phyloP scores from a whole-genome alignment of 345 rosid genomes.

The Pelargonium nanum region DNA sequence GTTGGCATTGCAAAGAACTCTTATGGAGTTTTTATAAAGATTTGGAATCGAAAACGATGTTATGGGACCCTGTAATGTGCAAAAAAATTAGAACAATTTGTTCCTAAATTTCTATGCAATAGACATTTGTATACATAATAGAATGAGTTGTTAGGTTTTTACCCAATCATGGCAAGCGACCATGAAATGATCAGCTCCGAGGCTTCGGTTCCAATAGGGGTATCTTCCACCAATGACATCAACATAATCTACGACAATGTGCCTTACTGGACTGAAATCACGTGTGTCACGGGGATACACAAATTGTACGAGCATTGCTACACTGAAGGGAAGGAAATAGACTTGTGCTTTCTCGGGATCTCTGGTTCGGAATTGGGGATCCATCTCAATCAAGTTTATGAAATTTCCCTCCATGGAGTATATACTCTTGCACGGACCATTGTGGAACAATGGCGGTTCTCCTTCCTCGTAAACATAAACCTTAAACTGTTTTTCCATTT shows the following conservation, averaged over 20 bases:
- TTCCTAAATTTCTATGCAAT: not conserved
- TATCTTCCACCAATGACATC: conserved; percentile 42
- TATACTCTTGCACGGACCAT: conserved; percentile 89
- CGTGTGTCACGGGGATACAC: conserved; percentile 58
- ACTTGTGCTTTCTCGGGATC: conserved; percentile 65
- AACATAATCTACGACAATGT: conserved; percentile 56
- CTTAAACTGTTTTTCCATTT: conserved; percentile 78
- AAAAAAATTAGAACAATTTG: too few relatives aligned
- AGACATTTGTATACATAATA: not conserved
- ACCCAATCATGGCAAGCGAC: conserved; percentile 95
- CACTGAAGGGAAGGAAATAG: conserved; percentile 71
- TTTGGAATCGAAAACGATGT: conserved; percentile 53
- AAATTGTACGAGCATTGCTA: conserved; percentile 62
- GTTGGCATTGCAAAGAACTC: conserved; percentile 81
- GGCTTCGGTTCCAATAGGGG: conserved; percentile 75
- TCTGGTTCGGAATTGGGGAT: conserved; percentile 34
- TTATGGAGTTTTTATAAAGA: conserved; percentile 52
- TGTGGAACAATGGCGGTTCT: conserved; percentile 74
- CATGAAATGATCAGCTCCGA: conserved; percentile 79
- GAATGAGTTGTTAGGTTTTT: not conserved
- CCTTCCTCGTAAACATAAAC: conserved; percentile 74
- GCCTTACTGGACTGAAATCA: conserved; percentile 54
- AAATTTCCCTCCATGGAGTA: conserved; percentile 87
- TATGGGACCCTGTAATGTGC: conserved; percentile 38
- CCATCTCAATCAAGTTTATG: conserved; percentile 38